Conservation (phyloP, 495 filamentous ascomycete genomes). For the Letharia columbiana region DNA sequence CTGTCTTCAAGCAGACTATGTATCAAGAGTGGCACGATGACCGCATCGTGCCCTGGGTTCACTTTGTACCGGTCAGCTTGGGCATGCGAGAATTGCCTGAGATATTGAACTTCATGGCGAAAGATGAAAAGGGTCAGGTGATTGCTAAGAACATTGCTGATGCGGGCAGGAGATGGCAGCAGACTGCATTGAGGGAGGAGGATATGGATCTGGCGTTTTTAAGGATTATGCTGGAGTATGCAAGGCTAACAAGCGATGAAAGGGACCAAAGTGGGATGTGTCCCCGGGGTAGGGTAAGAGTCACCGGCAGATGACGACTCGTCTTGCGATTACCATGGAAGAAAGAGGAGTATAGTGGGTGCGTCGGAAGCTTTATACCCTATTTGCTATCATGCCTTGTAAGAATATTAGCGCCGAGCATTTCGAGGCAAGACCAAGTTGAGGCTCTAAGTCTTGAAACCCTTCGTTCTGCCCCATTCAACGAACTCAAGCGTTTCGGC, state of each 20-base stretch:
- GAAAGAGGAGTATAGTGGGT: not conserved
- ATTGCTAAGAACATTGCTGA: conserved; percentile 42
- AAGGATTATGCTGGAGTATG: conserved; percentile 39
- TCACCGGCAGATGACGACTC: not conserved
- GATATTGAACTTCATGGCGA: conserved; percentile 33
- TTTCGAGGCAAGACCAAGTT: not conserved
- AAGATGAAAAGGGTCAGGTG: conserved; percentile 28
- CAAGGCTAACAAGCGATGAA: conserved; percentile 30
- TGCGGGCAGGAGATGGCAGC: conserved; percentile 37
- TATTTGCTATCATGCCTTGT: not conserved
- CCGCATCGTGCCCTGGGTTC: conserved; percentile 45
- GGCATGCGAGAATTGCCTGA: conserved; percentile 41
- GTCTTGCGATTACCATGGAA: not conserved
- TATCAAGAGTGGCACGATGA: conserved; percentile 53
- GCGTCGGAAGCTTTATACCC: not conserved
- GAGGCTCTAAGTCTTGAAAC: not conserved
- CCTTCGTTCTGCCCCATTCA: not conserved
- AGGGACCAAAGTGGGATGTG: conserved; percentile 6
- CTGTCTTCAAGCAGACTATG: conserved; percentile 41
- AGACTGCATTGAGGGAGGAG: conserved; percentile 31
- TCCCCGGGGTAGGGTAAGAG: conserved; percentile 2
- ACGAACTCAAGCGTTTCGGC: not conserved
- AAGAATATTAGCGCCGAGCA: not conserved
- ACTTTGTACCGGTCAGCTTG: conserved; percentile 43
- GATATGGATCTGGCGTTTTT: conserved; percentile 38